phyloP scores from a whole-genome alignment of 257 asterid genomes.

The Rehmannia glutinosa region DNA sequence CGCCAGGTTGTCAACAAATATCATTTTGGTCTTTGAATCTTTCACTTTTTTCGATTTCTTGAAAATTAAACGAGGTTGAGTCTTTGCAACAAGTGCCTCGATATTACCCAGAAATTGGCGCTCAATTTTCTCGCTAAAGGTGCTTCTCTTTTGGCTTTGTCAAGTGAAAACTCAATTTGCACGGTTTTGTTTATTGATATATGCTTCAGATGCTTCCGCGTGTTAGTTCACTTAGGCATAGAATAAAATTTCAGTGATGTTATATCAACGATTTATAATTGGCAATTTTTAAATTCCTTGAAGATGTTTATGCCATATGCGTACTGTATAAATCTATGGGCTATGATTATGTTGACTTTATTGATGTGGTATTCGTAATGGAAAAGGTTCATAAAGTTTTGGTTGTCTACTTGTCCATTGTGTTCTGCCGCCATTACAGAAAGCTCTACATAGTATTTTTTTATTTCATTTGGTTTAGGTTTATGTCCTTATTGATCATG shows the following conservation, averaged over 20 bases:
- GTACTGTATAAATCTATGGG: not conserved
- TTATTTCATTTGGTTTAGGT: not conserved
- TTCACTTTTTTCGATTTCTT: no score
- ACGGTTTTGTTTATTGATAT: not conserved
- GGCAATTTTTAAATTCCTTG: not conserved
- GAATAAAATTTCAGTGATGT: not conserved
- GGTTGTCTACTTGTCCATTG: not conserved
- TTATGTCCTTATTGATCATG: not conserved
- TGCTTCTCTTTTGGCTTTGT: conserved; percentile 19
- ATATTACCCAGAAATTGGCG: conserved; percentile 26
- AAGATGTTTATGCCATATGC: no score
- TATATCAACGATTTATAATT: not conserved
- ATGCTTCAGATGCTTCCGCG: not conserved
- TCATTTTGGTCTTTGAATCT: no score
- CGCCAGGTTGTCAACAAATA: no score
- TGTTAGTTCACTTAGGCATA: not conserved
- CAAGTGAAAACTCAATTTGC: not conserved
- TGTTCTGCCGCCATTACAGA: not conserved
- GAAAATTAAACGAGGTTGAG: conserved; percentile 68
- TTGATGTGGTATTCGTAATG: not conserved
- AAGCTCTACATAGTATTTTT: not conserved
- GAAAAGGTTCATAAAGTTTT: not conserved
- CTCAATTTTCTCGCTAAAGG: conserved; percentile 42
- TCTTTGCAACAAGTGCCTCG: conserved; percentile 44
- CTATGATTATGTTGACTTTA: not conserved